A percentile compares a stretch with the other conserved stretches of the same genome.
These are phyloP conservation scores for Boletus chippewaensis DNA, from an alignment of 1,284 basidiomycete species.

Conservation along the genomic window DNA sequence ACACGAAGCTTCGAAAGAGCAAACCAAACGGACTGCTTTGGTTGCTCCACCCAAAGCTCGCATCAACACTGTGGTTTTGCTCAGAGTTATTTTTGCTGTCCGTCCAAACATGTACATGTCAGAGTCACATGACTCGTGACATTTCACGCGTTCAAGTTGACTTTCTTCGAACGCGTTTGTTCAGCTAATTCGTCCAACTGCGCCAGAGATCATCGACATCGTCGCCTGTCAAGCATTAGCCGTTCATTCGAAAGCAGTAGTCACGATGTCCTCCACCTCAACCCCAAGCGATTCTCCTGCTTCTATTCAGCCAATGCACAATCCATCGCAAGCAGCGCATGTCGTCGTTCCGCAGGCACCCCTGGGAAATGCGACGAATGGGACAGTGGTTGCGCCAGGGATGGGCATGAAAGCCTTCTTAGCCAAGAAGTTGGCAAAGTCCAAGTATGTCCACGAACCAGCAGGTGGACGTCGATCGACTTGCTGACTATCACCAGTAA, in stretches of 20 bases:
- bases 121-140: slow-evolving; percentile 25
- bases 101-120: too few relatives aligned
- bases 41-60: too few relatives aligned
- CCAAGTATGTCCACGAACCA: slow-evolving; percentile 48
- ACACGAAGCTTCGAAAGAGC: too few relatives aligned
- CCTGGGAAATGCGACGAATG: slow-evolving; percentile 56
- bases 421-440: slow-evolving; percentile 83
- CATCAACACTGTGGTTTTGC: too few relatives aligned
- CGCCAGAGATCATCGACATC: neutral
- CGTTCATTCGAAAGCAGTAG: neutral
- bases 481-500: slow-evolving; percentile 41
- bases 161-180: slow-evolving; percentile 16
- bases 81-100: too few relatives aligned
- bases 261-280: slow-evolving; percentile 51
- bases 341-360: slow-evolving; percentile 75
- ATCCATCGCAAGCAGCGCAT: slow-evolving; percentile 73
- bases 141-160: slow-evolving; percentile 27
- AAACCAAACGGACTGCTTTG: too few relatives aligned
- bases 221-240: neutral
- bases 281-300: slow-evolving; percentile 60
- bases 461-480: neutral
- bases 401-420: slow-evolving; percentile 83
- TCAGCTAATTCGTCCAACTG: neutral
- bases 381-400: slow-evolving; percentile 50
- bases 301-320: slow-evolving; percentile 74